Conservation (phyloP, 139 green algal genomes). For the Ulvella scutata region DNA sequence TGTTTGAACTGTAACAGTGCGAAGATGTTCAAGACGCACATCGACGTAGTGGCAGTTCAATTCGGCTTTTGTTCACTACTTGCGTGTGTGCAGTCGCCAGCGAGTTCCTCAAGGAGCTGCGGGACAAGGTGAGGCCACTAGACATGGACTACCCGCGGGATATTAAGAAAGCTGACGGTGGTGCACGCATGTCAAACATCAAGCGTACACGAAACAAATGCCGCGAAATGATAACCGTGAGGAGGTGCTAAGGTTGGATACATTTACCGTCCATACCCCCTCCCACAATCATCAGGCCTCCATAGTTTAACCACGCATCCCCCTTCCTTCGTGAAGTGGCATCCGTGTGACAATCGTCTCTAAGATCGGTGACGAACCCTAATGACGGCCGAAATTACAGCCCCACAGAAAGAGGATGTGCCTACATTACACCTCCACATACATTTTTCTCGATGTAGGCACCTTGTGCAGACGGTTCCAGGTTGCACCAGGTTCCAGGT, state of each 20-base stretch:
- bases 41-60: background rate
- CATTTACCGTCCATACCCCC: no score
- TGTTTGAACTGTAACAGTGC: background rate
- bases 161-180: background rate
- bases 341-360: no score
- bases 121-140: background rate
- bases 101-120: background rate
- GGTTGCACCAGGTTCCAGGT: no score
- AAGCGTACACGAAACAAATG: background rate
- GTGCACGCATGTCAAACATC: background rate
- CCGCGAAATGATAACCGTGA: background rate
- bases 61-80: background rate
- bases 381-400: no score
- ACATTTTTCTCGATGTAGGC: no score
- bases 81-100: background rate
- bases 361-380: no score
- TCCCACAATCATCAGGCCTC: no score
- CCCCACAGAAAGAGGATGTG: no score
- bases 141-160: background rate
- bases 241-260: background rate
- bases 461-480: no score
- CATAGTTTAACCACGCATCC: no score
- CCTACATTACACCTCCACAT: no score
- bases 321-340: no score
- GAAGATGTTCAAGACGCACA: background rate